Conservation (phyloP, 2,329 filamentous ascomycete genomes). For the Neodidymelliopsis sp. region DNA sequence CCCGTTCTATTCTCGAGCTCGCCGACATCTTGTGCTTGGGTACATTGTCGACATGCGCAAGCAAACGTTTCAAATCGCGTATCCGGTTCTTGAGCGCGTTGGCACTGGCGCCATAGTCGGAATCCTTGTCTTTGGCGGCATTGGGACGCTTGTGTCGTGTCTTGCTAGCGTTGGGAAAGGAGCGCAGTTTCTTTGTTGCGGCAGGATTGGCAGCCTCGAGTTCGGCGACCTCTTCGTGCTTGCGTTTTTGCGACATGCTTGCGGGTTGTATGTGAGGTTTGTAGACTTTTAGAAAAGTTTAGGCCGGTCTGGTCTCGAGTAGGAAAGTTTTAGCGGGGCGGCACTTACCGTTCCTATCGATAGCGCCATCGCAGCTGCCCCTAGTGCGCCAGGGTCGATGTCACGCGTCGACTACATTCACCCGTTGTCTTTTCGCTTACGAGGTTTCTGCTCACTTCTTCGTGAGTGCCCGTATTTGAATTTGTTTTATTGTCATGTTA, state of each 20-base stretch:
- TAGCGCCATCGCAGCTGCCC: too few species aligned
- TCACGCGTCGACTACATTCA: conserved; percentile 33
- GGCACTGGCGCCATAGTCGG: conserved; percentile 47
- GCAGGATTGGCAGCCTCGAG: conserved; percentile 18
- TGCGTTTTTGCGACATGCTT: conserved; percentile 49
- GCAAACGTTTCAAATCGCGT: conserved; percentile 71
- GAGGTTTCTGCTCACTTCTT: neutral
- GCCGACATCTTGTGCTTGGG: conserved; percentile 64
- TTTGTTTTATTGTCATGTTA: neutral
- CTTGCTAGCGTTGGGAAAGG: conserved; percentile 28
- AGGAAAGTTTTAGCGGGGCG: conserved; percentile 45
- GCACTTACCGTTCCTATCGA: conserved; percentile 20
- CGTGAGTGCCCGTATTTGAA: neutral
- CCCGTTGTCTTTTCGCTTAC: neutral
- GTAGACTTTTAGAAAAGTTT: conserved; percentile 17
- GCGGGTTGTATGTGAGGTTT: neutral
- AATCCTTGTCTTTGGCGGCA: conserved; percentile 29
- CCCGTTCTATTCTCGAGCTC: conserved; percentile 71
- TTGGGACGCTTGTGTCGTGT: conserved; percentile 30
- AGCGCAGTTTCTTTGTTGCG: conserved; percentile 35
- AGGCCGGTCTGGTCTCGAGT: neutral
- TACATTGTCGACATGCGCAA: conserved; percentile 64
- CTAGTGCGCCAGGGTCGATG: conserved; percentile 16
- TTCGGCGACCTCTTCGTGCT: conserved; percentile 34
- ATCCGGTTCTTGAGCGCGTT: conserved; percentile 75